A percentile compares a stretch with the other conserved stretches of the same genome.
These are phyloP conservation scores for Phyllosticta citriasiana DNA, from an alignment of 2,329 filamentous ascomycete genomes.

Conservation along the genomic window DNA sequence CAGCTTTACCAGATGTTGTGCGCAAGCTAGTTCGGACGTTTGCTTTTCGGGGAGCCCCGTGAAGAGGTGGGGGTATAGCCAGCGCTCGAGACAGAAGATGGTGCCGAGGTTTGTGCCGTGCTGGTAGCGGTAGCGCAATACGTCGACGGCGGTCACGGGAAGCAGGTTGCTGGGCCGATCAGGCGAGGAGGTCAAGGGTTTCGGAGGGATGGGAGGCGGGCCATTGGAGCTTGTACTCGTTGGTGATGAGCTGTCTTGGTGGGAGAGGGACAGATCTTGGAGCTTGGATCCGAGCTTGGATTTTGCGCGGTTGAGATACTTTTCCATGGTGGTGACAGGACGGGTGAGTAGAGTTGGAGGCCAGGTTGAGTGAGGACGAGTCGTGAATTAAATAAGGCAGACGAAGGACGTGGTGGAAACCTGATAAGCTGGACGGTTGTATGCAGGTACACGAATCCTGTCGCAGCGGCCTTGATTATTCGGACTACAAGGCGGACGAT, in stretches of 20 bases:
- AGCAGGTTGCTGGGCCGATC: background rate
- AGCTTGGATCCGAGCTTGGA: constrained; percentile 8
- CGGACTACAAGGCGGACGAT: background rate
- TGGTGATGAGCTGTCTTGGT: background rate
- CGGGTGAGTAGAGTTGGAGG: background rate
- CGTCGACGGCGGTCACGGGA: constrained; percentile 17
- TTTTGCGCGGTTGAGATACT: constrained; percentile 10
- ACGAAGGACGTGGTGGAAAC: background rate
- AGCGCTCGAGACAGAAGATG: constrained; percentile 51
- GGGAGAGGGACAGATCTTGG: background rate
- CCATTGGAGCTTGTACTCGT: background rate
- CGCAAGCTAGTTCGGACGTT: constrained; percentile 44
- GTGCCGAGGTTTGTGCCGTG: constrained; percentile 50
- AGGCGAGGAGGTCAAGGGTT: constrained; percentile 1
- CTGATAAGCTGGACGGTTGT: background rate
- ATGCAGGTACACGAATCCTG: no score
- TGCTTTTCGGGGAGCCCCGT: constrained; percentile 22
- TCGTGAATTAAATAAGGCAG: background rate
- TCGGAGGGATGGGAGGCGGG: constrained; percentile 4
- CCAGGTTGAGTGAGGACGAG: background rate
- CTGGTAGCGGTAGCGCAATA: constrained; percentile 49
- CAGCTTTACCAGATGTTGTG: constrained; percentile 36
- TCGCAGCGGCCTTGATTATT: background rate
- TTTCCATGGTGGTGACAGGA: background rate
- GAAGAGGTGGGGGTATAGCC: constrained; percentile 45